These are phyloP conservation scores for Styphnolobium japonicum DNA, from an alignment of 306 rosid genomes.

Conservation along the genomic window DNA sequence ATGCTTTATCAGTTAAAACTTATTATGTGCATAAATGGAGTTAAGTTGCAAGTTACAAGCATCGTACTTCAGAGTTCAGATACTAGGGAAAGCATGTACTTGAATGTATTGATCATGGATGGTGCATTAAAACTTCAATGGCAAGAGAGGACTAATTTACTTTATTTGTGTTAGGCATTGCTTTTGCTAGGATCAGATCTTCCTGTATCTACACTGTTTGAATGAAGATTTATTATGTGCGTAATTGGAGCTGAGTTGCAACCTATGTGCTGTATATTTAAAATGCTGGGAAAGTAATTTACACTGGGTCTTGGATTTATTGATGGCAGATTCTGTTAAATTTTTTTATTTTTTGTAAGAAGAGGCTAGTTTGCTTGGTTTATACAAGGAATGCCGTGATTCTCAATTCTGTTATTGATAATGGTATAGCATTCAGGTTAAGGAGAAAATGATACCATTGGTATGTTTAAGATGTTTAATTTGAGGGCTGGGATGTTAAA, in stretches of 20 bases:
- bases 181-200: not conserved
- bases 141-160: conserved; percentile 1
- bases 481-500: not conserved
- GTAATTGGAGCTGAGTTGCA: not conserved
- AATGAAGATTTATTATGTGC: not conserved
- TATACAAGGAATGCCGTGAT: not conserved
- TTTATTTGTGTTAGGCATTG: conserved; percentile 3
- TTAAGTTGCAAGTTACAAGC: conserved; percentile 14
- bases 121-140: not conserved
- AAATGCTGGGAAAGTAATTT: not conserved
- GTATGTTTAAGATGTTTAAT: not conserved
- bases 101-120: not conserved
- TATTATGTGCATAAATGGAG: not conserved
- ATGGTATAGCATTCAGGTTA: not conserved
- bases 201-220: not conserved
- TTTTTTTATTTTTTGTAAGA: not conserved
- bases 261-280: not conserved
- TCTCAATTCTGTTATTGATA: not conserved
- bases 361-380: not conserved
- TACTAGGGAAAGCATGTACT: not conserved
- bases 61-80: not conserved
- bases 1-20: not conserved
- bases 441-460: not conserved
- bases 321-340: not conserved
- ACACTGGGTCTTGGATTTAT: not conserved